Evolutionary conservation across 202 grass and related monocot genomes (phyloP), one percentile per base, ranked within the genome.

Genomic region (Panicum virgatum): DNA sequence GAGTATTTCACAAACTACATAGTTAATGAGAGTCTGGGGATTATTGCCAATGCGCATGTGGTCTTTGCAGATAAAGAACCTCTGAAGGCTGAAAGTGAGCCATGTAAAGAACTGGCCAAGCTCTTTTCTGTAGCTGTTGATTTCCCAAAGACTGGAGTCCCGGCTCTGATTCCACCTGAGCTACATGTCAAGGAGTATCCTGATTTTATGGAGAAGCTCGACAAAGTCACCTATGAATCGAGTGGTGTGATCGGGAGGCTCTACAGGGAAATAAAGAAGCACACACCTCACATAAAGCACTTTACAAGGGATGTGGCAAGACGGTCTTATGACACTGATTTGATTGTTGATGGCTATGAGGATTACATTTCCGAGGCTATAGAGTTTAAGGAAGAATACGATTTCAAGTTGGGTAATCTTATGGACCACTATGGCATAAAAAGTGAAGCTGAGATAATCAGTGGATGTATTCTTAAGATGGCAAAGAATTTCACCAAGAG

Each of bases 51-150:
- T 46, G 96, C 96, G 0, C 96, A 98, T 42, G 92, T 92, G 40
- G 92, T 91, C 38, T 95, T 81, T 85, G 92, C 96, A 9, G 96
- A 98, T 79, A 86, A 42, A 79, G 86, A 93, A 72, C 2, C 0
- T 22, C 14, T 50, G 15, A 93, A 85, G 69, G 89, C 92, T 18
- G 80, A 88, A 81, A 88, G 92, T 86, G 3, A 0, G 0, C 20
- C 44, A 1, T 98, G 96, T 73, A 46, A 93, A 69, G 13, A 87
- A 71, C 90, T 98, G 37, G 92, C 96, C 5, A 85, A 88, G 57
- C 88, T 95, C 34, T 94, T 90, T n/a, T 93, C 96, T n/a, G 51
- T 95, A 74, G 96, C 96, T 56, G 96, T 98, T 7, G 96, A 98
- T 73, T 98, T 95, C 61, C 92, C 96, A 59, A 98, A 95, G 82